phyloP scores from a whole-genome alignment of 2,329 filamentous ascomycete genomes.

The Reticulascus tulasneorum region DNA sequence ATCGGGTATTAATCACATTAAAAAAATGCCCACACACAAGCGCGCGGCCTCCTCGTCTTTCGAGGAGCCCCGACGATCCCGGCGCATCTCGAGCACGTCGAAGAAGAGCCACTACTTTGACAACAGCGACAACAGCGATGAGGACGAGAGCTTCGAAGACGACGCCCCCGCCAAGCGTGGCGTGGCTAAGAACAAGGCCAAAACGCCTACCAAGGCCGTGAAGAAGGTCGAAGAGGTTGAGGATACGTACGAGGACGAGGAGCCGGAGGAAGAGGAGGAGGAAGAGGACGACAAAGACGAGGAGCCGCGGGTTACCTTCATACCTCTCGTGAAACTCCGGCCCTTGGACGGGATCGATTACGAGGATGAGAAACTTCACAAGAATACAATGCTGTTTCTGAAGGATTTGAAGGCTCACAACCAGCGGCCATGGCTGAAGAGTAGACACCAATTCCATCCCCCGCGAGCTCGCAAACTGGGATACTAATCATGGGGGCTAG shows the following conservation, averaged over 20 bases:
- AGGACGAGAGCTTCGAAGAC: slow-evolving; percentile 7
- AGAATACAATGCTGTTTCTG: slow-evolving; percentile 56
- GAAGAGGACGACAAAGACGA: slow-evolving; percentile 30
- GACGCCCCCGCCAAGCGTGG: slow-evolving; percentile 9
- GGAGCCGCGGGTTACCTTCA: slow-evolving; percentile 33
- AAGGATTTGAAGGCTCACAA: slow-evolving; percentile 58
- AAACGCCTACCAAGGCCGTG: slow-evolving; percentile 15
- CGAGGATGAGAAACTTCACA: slow-evolving; percentile 48
- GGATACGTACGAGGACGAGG: slow-evolving; percentile 18
- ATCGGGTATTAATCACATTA: no score
- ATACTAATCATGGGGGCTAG: no score
- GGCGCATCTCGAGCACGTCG: slow-evolving; percentile 39
- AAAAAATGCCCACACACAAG: slow-evolving; percentile 36
- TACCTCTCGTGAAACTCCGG: slow-evolving; percentile 36
- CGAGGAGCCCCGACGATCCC: slow-evolving; percentile 38
- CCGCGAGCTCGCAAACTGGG: no score
- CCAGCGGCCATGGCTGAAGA: slow-evolving; percentile 54
- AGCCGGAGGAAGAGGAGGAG: slow-evolving; percentile 16
- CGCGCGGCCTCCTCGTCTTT: slow-evolving; percentile 24
- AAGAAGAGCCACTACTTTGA: slow-evolving; percentile 53
- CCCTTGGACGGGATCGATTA: slow-evolving; percentile 42
- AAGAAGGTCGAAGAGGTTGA: slow-evolving; percentile 20
- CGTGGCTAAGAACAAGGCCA: slow-evolving; percentile 2
- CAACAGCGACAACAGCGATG: slow-evolving; percentile 22
- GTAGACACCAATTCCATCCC: slow-evolving; percentile 27